A percentile compares a stretch with the other conserved stretches of the same genome.
phyloP scores from a whole-genome alignment of 2,329 filamentous ascomycete species.

The Ilyonectria mors-panacis region DNA sequence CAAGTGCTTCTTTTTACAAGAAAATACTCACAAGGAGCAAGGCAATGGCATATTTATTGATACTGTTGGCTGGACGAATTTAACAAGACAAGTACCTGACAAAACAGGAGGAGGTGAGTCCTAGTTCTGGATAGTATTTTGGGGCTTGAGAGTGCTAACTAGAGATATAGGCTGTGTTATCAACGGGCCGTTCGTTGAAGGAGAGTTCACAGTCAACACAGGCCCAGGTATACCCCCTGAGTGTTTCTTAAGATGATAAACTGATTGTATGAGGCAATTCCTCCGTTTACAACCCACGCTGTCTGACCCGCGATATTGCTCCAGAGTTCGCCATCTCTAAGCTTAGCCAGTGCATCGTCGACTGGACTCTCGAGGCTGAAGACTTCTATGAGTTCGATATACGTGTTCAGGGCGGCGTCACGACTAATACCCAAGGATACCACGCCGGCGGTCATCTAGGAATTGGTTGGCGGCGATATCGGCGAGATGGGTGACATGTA shows the following conservation, averaged over 20 bases:
- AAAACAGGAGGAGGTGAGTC: constrained; percentile 31
- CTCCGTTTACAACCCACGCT: constrained; percentile 50
- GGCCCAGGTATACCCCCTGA: constrained; percentile 28
- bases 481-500: constrained; percentile 50
- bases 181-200: constrained; percentile 39
- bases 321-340: constrained; percentile 28
- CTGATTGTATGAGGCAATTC: not conserved
- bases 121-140: not conserved
- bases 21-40: not conserved
- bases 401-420: constrained; percentile 45
- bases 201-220: constrained; percentile 26
- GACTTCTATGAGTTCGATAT: constrained; percentile 49
- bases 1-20: not conserved
- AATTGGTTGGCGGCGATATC: constrained; percentile 50
- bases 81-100: constrained; percentile 33
- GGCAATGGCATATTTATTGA: constrained; percentile 32
- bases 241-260: not conserved
- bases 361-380: constrained; percentile 37
- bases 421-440: constrained; percentile 33
- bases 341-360: constrained; percentile 26
- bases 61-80: constrained; percentile 30
- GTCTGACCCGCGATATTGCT: constrained; percentile 51
- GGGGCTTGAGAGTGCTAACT: not conserved
- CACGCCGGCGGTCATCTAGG: constrained; percentile 46
- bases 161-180: constrained; percentile 34